A percentile compares a stretch with the other conserved stretches of the same genome.
Conservation (phyloP, 495 filamentous ascomycete species). For the Evansstolkia leycettana region DNA sequence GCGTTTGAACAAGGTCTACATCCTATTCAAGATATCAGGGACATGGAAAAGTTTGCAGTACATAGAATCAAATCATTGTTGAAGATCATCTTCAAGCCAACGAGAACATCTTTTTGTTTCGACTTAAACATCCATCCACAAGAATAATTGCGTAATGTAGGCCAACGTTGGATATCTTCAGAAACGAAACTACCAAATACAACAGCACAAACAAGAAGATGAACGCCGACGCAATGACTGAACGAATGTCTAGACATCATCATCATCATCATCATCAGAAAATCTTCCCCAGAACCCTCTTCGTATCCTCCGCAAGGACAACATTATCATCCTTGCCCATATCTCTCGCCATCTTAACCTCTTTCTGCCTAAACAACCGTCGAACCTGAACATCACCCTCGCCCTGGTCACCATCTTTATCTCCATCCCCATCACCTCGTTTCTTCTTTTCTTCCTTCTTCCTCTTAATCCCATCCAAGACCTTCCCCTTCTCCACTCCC, state of each 20-base stretch:
- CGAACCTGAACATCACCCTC: constrained; percentile 22
- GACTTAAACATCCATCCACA: no score
- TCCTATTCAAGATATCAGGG: background rate
- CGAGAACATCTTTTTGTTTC: no score
- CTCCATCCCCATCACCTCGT: constrained; percentile 11
- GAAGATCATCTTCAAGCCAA: no score
- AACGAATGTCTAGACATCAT: no score
- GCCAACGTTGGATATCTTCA: constrained; percentile 4
- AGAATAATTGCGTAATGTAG: background rate
- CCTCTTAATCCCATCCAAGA: constrained; percentile 54
- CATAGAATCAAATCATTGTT: background rate
- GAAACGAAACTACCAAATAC: background rate
- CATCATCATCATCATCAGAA: constrained; percentile 40
- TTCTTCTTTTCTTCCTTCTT: constrained; percentile 49
- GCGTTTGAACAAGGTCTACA: background rate
- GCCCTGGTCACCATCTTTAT: constrained; percentile 6
- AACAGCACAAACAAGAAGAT: no score
- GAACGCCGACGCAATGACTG: no score
- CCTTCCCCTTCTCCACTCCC: constrained; percentile 74
- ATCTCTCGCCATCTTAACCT: constrained; percentile 32
- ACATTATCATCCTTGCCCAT: constrained; percentile 26
- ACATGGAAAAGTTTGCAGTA: background rate
- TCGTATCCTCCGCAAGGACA: constrained; percentile 51
- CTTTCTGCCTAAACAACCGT: constrained; percentile 66
- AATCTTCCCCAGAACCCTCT: constrained; percentile 70